These are phyloP conservation scores for Hibiscus syriacus DNA, from an alignment of 345 rosid genomes.

Conservation along the genomic window DNA sequence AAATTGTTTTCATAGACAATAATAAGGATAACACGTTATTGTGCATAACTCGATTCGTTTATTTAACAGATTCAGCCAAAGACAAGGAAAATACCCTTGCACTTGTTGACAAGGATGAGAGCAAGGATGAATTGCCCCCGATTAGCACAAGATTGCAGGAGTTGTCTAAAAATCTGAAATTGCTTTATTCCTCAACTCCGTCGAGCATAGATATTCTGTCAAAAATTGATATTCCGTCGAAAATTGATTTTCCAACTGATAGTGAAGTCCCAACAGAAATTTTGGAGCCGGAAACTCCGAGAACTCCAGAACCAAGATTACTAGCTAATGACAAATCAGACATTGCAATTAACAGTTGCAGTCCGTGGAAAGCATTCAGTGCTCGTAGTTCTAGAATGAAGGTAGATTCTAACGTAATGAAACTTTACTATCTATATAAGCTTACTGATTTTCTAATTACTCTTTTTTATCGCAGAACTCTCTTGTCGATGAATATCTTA, in stretches of 20 bases:
- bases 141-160: conserved; percentile 44
- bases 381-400: conserved; percentile 38
- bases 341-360: conserved; percentile 14
- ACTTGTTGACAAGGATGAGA: conserved; percentile 19
- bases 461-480: conserved; percentile 34
- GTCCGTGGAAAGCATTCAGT: conserved; percentile 48
- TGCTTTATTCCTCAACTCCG: conserved; percentile 32
- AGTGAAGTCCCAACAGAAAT: conserved; percentile 12
- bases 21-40: not conserved
- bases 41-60: not conserved
- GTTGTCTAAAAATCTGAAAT: conserved; percentile 48
- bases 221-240: conserved; percentile 21
- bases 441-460: too few species aligned
- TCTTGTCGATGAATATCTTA: conserved; percentile 54
- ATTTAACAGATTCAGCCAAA: conserved; percentile 20
- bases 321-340: conserved; percentile 15
- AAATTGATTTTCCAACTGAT: conserved; percentile 13
- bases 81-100: conserved; percentile 42
- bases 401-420: conserved; percentile 22
- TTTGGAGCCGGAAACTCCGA: conserved; percentile 53
- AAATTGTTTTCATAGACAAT: not conserved
- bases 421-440: not conserved
- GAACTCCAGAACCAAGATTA: conserved; percentile 37
- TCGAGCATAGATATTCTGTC: conserved; percentile 16
- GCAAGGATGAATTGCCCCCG: conserved; percentile 42